Conservation (phyloP, 2,329 filamentous ascomycete species). For the Coniochaeta prunicola region DNA sequence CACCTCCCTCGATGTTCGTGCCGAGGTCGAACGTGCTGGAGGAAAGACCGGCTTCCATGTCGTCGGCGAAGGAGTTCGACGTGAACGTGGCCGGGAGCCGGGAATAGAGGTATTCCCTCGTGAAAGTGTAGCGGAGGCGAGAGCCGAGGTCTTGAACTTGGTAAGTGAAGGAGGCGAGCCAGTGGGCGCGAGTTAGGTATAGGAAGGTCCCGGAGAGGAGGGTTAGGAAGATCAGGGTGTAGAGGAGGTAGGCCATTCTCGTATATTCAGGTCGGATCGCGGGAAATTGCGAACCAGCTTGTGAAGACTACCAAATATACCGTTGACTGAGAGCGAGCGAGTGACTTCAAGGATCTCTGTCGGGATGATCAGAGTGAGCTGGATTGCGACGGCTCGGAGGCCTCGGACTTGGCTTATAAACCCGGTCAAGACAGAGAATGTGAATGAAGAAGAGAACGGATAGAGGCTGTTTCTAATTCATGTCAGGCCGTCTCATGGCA, state of each 20-base stretch:
- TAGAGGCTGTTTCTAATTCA: slow-evolving; percentile 2
- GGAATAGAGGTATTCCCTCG: slow-evolving; percentile 62
- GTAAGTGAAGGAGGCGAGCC: slow-evolving; percentile 64
- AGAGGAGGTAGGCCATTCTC: slow-evolving; percentile 76
- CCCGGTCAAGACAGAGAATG: background rate
- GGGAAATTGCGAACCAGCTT: background rate
- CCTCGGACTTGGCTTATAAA: slow-evolving; percentile 1
- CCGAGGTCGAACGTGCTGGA: slow-evolving; percentile 77
- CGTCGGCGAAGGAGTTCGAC: slow-evolving; percentile 70
- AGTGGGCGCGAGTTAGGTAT: slow-evolving; percentile 73
- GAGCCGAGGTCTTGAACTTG: slow-evolving; percentile 29
- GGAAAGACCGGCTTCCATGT: slow-evolving; percentile 82
- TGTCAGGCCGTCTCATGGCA: background rate
- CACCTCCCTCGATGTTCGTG: slow-evolving; percentile 72
- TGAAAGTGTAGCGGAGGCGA: slow-evolving; percentile 29
- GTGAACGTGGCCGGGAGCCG: slow-evolving; percentile 56
- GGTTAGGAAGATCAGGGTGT: slow-evolving; percentile 64
- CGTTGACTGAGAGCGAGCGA: background rate
- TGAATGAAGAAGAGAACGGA: slow-evolving; percentile 7
- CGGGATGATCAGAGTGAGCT: background rate
- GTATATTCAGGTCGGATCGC: background rate
- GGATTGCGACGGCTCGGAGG: background rate
- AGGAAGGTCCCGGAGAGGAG: slow-evolving; percentile 66
- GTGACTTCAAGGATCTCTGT: background rate
- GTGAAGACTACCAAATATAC: background rate